Evolutionary conservation across 768 basidiomycete species (phyloP).

Genomic region (Suillus subaureus): DNA sequence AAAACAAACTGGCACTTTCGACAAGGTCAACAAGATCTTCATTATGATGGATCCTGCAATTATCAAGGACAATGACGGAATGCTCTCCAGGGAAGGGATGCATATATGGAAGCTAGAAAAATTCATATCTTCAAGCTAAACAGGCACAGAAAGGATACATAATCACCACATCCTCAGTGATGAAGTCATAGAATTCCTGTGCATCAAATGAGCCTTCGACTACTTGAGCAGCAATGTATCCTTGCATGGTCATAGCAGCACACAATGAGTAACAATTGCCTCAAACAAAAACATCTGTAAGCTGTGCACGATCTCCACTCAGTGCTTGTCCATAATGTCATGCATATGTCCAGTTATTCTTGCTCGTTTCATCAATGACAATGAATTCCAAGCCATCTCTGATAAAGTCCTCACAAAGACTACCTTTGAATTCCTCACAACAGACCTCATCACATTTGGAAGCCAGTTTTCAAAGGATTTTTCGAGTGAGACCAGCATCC

Average conservation of each 20-base stretch:
- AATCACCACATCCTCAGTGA: no score
- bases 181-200: no score
- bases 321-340: slow-evolving; percentile 26
- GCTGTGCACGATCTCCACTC: no score
- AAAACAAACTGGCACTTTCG: no score
- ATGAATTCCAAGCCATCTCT: slow-evolving; percentile 25
- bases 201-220: no score
- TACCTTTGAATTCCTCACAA: slow-evolving; percentile 18
- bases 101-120: neutral
- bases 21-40: neutral
- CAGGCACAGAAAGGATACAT: no score
- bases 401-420: slow-evolving; percentile 2
- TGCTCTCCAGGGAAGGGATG: neutral
- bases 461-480: slow-evolving; percentile 27
- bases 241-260: no score
- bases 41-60: no score
- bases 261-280: no score
- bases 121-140: neutral
- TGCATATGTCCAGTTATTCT: slow-evolving; percentile 27
- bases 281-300: no score
- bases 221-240: no score
- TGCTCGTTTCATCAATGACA: slow-evolving; percentile 34
- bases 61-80: neutral
- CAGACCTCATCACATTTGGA: slow-evolving; percentile 3
- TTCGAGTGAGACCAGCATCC: slow-evolving; percentile 16